phyloP scores from a whole-genome alignment of 148 eudicot genomes.

The Dianthus caryophyllus region DNA sequence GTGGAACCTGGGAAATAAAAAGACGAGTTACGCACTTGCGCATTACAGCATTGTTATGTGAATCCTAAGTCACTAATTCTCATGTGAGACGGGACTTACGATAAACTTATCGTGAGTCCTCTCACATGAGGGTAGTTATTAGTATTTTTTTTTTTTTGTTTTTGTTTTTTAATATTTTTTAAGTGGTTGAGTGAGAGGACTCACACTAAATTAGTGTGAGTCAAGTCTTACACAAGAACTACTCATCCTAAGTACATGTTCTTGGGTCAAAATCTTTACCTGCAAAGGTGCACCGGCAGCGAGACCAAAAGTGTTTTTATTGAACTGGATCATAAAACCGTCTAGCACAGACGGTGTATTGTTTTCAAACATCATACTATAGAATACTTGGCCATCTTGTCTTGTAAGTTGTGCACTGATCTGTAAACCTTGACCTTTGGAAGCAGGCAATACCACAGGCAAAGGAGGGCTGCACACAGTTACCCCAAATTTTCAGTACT shows the following conservation, averaged over 20 bases:
- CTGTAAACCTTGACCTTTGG: constrained; percentile 87
- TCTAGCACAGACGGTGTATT: constrained; percentile 66
- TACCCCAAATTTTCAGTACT: not conserved
- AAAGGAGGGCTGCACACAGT: constrained; percentile 70
- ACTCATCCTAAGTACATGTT: too few species aligned
- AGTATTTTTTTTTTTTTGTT: too few species aligned
- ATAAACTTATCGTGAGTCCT: too few species aligned
- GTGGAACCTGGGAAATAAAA: constrained; percentile 52
- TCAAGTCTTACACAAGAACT: too few species aligned
- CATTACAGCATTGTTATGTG: not conserved
- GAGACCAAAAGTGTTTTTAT: constrained; percentile 91
- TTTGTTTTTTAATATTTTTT: too few species aligned
- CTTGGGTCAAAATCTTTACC: constrained; percentile 33
- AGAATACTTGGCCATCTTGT: constrained; percentile 83
- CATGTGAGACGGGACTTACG: too few species aligned
- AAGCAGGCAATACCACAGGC: constrained; percentile 74
- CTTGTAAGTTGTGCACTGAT: constrained; percentile 82
- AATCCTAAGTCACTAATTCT: too few species aligned
- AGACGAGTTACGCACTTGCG: not conserved
- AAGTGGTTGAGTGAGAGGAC: too few species aligned
- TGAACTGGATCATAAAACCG: constrained; percentile 96
- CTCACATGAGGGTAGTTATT: too few species aligned
- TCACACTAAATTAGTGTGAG: too few species aligned
- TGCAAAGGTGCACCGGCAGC: constrained; percentile 87
- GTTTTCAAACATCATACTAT: constrained; percentile 84